Conservation (phyloP, 257 asterid genomes). For the Henckelia pumila region DNA sequence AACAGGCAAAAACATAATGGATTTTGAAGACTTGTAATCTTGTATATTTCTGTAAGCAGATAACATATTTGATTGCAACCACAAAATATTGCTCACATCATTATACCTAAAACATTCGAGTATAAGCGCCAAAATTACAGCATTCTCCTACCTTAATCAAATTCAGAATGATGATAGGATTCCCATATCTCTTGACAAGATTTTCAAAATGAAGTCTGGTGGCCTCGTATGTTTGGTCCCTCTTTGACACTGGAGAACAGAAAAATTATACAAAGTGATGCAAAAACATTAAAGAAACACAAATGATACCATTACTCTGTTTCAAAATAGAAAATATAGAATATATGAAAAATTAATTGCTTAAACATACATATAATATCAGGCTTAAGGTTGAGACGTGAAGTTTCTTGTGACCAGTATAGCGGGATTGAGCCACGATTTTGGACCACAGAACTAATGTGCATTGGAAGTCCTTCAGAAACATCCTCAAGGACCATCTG, state of each 20-base stretch:
- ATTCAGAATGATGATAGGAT: constrained; percentile 86
- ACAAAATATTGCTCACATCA: not conserved
- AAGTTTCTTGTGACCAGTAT: constrained; percentile 98
- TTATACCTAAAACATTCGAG: constrained; percentile 14
- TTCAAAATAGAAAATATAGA: not conserved
- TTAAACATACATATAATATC: constrained; percentile 78
- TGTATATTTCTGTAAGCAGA: constrained; percentile 1
- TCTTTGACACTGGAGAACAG: constrained; percentile 73
- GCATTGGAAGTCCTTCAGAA: constrained; percentile 66
- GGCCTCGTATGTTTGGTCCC: constrained; percentile 82
- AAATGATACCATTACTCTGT: not conserved
- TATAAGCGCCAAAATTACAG: constrained; percentile 15
- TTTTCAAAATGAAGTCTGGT: constrained; percentile 90
- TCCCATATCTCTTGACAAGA: constrained; percentile 87
- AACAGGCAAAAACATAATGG: not conserved
- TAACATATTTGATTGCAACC: not conserved
- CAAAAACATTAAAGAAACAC: not conserved
- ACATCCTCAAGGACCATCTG: constrained; percentile 78
- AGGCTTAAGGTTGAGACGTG: constrained; percentile 87
- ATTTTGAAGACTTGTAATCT: not conserved
- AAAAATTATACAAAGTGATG: constrained; percentile 9
- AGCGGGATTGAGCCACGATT: constrained; percentile 98
- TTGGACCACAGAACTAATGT: constrained; percentile 89
- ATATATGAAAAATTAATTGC: constrained; percentile 7
- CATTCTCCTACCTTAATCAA: constrained; percentile 73